Evolutionary conservation across 1,284 basidiomycete species (phyloP).

Genomic region (Sanghuangporus weigelae): DNA sequence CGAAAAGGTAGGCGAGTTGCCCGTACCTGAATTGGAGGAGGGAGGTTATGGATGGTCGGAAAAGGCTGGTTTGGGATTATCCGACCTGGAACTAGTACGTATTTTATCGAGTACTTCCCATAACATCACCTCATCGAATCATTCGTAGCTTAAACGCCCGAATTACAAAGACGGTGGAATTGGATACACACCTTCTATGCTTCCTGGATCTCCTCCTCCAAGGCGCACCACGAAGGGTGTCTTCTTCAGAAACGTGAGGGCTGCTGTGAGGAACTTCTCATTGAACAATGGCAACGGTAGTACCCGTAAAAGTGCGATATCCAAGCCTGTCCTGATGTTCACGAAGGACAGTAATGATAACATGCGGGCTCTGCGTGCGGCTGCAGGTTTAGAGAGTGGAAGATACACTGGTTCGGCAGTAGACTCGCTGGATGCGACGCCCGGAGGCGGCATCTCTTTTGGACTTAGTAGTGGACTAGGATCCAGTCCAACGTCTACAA

Average conservation of each 20-base stretch:
- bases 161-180: conserved; percentile 8
- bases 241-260: conserved; percentile 11
- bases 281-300: neutral
- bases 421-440: neutral
- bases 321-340: conserved; percentile 12
- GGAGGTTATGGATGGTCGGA: conserved; percentile 26
- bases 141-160: neutral
- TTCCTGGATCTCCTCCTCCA: conserved; percentile 8
- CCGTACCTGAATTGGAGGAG: neutral
- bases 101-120: conserved; percentile 22
- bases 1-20: neutral
- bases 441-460: conserved; percentile 6
- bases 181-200: conserved; percentile 4
- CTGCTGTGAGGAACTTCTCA: conserved; percentile 9
- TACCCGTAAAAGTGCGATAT: conserved; percentile 6
- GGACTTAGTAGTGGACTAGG: conserved; percentile 12
- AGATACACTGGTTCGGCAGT: neutral
- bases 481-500: conserved; percentile 11
- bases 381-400: conserved; percentile 1
- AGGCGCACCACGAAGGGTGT: conserved; percentile 9
- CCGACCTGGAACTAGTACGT: conserved; percentile 3
- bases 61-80: conserved; percentile 25
- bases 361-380: conserved; percentile 3
- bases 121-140: neutral
- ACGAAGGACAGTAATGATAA: conserved; percentile 12